Evolutionary conservation across 768 basidiomycete genomes (phyloP), one percentile per base, ranked within the genome.

Genomic region (Pulveroboletus frians): DNA sequence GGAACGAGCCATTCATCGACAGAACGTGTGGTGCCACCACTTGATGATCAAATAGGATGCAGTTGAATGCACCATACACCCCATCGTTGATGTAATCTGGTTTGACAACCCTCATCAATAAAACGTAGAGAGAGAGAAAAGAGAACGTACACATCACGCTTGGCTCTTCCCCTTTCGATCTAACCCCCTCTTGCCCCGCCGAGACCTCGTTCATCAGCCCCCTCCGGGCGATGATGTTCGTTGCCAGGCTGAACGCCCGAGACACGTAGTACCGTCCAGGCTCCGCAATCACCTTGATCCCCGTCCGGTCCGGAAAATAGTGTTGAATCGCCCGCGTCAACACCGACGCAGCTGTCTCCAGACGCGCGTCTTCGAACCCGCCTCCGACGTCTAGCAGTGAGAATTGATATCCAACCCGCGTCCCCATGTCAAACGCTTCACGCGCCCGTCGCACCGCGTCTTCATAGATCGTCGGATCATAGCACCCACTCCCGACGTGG

Each of bases 71-170:
- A 43, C 95, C 93, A 68, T 99, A 99, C 35, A 99, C 92, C 38
- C 96, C 96, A 68, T 98, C 95, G 72, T 97, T 98, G 79, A 98
- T 92, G 75, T 98, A 98, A 75, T 97, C 93, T 96, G 68, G 31
- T 47, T 38, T 41, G n/a, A n/a, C n/a, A n/a, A 42, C 14, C 31
- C n/a, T 30, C 9, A 17, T 36, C 49, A 49, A 32, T 29, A 34
- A 50, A 49, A 37, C 37, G n/a, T 31, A 38, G 15, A 17, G 15
- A 29, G 31, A 48, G 59, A 31, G 8, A 42, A 47, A 62, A 62
- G 52, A 56, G 61, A 15, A 79, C 93, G 68, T 71, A 96, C 93
- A 96, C 95, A 97, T 99, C 57, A 92, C 85, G 53, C 72, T 74
- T 3, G 83, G 76, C 21, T 61, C 60, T 20, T 72, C 74, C 34